Conservation (phyloP, 2,329 filamentous ascomycete species). For the Fusarium subglutinans region DNA sequence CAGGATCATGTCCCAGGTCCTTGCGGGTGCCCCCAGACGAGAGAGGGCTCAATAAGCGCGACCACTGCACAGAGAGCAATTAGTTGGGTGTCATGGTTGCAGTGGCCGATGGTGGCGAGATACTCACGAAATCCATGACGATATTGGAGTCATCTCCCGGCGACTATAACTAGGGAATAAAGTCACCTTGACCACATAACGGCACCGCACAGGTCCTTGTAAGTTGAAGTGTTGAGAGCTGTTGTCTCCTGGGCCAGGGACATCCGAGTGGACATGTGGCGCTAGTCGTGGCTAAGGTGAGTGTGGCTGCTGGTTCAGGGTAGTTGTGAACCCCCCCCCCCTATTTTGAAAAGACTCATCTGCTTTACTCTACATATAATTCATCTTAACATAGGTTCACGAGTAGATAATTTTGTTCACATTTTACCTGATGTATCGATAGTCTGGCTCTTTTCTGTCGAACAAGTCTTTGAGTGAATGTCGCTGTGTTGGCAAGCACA, state of each 20-base stretch:
- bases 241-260: conserved; percentile 25
- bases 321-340: neutral
- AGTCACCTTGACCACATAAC: conserved; percentile 34
- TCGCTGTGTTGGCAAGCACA: neutral
- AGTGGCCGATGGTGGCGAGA: neutral
- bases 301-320: conserved; percentile 19
- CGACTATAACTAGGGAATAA: conserved; percentile 18
- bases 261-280: conserved; percentile 18
- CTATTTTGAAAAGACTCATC: neutral
- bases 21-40: conserved; percentile 64
- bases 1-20: conserved; percentile 69
- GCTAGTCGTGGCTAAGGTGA: conserved; percentile 9
- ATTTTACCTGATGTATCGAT: too few species aligned
- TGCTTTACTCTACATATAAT: neutral
- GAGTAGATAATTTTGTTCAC: neutral
- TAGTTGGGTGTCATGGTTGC: conserved; percentile 15
- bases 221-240: conserved; percentile 36
- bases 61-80: conserved; percentile 60
- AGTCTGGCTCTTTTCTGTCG: neutral
- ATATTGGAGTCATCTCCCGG: conserved; percentile 57
- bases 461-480: neutral
- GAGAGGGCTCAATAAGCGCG: conserved; percentile 72
- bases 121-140: conserved; percentile 67
- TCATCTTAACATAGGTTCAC: neutral
- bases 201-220: conserved; percentile 27